Base-by-base conservation (phyloP, 768 basidiomycete genomes). In the Lanmaoa pseudosensibilis region DNA sequence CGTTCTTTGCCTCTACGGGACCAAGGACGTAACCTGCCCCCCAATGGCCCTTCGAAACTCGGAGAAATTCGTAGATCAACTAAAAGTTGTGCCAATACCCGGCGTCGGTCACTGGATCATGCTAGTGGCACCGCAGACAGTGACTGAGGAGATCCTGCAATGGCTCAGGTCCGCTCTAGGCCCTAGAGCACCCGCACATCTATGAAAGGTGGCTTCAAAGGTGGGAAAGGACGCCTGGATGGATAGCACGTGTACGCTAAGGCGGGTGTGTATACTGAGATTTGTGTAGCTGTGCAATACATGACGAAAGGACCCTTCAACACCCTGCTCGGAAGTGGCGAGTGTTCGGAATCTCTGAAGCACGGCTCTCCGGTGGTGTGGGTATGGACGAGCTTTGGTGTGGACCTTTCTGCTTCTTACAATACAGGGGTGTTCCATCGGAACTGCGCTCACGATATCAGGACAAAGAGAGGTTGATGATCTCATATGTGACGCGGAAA, bases 21-120 rank as follows among this genome's bases (percentile, higher is more conserved):
- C 80, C 7, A 60, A 69, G 11, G 89, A 91, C 55, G 46, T 61
- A 2, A 82, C 83, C 0, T 78, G 77, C n/a, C 72, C 74, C 0
- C 73, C 75, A 0, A 62, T 61, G 32, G 68, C 75, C 5, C 75
- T 86, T 27, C 61, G 65, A 30, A 78, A 78, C 25, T 70, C 79
- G 12, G 74, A 69, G 37, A 82, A 80, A 54, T 82, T 84, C 55
- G 77, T 88, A 37, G 63, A 78, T 6, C 70, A 72, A 25, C 69
- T 86, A 23, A 78, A 82, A 56, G 76, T 81, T 47, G 69, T 86
- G 27, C 75, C 76, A 11, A 55, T 89, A 11, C 78, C 85, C 47
- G 82, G 77, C 11, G 73, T 67, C 25, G 86, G 86, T 2, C 88
- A 90, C 65, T 91, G 88, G 87, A 46, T 90, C 2, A 78, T 88